phyloP scores from a whole-genome alignment of 192 early-diverging fungal genomes.

The Pilaira anomala region DNA sequence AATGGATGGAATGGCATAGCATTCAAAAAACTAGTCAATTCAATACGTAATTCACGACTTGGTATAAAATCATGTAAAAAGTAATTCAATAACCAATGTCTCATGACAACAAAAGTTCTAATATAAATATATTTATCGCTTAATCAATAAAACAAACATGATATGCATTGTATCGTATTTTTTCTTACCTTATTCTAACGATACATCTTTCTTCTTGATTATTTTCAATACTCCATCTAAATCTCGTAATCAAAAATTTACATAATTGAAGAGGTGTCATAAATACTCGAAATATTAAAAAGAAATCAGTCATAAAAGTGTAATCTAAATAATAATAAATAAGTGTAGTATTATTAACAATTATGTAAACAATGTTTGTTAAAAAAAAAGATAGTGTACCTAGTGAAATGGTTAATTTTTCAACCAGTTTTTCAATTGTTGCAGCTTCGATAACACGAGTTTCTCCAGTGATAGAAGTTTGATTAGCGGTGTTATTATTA shows the following conservation, averaged over 20 bases:
- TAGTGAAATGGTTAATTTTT: conserved; percentile 51
- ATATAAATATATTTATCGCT: not conserved
- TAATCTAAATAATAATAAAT: conserved; percentile 42
- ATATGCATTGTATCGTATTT: too few relatives aligned
- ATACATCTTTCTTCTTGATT: conserved; percentile 46
- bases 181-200: conserved; percentile 48
- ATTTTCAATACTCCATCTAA: conserved; percentile 50
- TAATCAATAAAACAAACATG: too few relatives aligned
- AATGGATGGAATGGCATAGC: conserved; percentile 37
- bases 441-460: conserved; percentile 41
- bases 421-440: conserved; percentile 53
- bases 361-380: not conserved
- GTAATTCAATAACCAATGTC: conserved; percentile 61
- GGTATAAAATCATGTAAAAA: conserved; percentile 56
- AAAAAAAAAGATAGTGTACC: conserved; percentile 31
- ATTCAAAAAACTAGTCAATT: conserved; percentile 40
- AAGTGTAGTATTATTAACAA: not conserved
- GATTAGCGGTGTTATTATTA: not conserved
- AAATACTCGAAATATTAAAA: conserved; percentile 58
- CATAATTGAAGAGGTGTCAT: conserved; percentile 51
- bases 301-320: conserved; percentile 60
- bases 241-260: conserved; percentile 51
- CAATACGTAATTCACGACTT: conserved; percentile 35
- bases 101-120: conserved; percentile 55
- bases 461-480: not conserved